Base-by-base conservation (phyloP, 108 stramenopile species). In the Skeletonema costatum region DNA sequence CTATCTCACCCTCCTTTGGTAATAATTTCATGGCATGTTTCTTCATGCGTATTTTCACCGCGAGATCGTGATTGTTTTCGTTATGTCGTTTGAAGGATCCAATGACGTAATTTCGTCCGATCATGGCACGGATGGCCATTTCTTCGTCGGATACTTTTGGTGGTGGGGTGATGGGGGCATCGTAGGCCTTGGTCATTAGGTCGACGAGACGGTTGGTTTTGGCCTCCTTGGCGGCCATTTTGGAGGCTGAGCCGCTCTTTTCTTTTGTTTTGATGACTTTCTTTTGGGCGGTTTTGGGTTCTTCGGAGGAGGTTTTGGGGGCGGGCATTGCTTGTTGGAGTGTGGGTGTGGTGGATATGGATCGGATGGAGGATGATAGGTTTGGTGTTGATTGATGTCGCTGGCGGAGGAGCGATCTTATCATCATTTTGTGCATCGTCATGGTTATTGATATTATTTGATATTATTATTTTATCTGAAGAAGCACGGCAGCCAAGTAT, bases 41-140 rank as follows among this genome's bases (percentile, higher is more conserved):
- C 75, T 96, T 96, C 86, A 96, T 75, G 13, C 77, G 79, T 41
- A 96, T 64, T 64, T 92, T 93, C 64, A 90, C 90, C 10, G 88
- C 77, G 60, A 96, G 62, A 81, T 93, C 92, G 64, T 96, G 95
- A 62, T 93, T 68, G 16, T 74, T 51, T 50, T 83, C 85, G 71
- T 96, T 96, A 73, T 96, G 92, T 64, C 82, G 76, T 42, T 86
- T 51, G 56, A 90, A 92, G 16, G 70, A 79, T 31, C 95, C 95
- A 70, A 96, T 90, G 35, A 90, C 91, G 58, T 93, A 89, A 70
- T 91, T 88, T 33, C 88, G 76, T 58, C 87, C 87, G 31, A 93
- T 76, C 38, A 80, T 9, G 51, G 91, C 85, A 42, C 92, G 75
- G 21, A 86, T 74, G 38, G 75, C 79, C 70, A 75, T 81, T 84